Percentiles rank a stretch among this genome's conserved stretches.
These are phyloP conservation scores for Emericellopsis terricola DNA, from an alignment of 495 filamentous ascomycete genomes.

Conservation along the genomic window DNA sequence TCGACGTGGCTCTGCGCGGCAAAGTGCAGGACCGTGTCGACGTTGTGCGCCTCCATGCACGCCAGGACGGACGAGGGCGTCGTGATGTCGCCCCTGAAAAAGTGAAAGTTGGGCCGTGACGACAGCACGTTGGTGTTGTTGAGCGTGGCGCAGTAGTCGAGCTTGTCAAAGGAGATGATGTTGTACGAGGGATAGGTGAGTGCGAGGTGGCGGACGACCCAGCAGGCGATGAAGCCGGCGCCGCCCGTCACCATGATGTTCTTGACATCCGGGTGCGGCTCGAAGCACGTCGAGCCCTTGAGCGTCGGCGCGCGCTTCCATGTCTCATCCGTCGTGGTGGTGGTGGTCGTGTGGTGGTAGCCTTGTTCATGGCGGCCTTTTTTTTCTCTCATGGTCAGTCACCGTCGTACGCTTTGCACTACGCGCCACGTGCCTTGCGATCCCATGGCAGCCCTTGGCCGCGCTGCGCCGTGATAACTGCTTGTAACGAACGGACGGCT, in stretches of 20 bases:
- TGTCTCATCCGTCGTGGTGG: conserved; percentile 31
- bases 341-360: conserved; percentile 32
- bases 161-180: conserved; percentile 58
- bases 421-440: no score
- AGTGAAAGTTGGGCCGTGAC: conserved; percentile 47
- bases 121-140: conserved; percentile 49
- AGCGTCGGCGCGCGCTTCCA: conserved; percentile 52
- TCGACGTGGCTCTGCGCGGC: conserved; percentile 63
- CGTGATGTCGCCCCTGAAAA: conserved; percentile 53
- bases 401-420: no score
- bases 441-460: no score
- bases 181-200: conserved; percentile 53
- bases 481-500: no score
- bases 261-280: conserved; percentile 39
- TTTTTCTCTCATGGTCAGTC: neutral
- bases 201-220: conserved; percentile 53
- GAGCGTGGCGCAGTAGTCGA: conserved; percentile 54
- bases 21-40: conserved; percentile 64
- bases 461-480: no score
- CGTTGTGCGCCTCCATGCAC: conserved; percentile 38
- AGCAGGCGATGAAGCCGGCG: conserved; percentile 58
- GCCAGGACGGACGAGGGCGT: conserved; percentile 39
- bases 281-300: conserved; percentile 43
- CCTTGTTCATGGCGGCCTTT: conserved; percentile 5
- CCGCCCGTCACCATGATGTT: conserved; percentile 61